phyloP scores from a whole-genome alignment of 2,329 filamentous ascomycete genomes.

The Penicillium sp. region DNA sequence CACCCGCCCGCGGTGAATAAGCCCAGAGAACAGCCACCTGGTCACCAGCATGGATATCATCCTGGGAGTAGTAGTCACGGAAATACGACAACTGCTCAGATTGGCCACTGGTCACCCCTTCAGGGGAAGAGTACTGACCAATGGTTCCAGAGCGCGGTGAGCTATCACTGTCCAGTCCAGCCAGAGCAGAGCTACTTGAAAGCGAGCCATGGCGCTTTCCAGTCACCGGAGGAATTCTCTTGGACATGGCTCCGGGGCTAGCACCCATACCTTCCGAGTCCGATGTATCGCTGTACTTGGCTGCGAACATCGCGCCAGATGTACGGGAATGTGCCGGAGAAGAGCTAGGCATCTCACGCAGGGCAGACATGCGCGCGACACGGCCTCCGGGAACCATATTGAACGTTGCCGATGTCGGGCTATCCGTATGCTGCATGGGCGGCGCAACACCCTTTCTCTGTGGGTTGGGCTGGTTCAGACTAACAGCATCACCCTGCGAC shows the following conservation, averaged over 20 bases:
- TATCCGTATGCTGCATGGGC: constrained; percentile 46
- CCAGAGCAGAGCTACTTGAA: constrained; percentile 78
- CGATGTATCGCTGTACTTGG: constrained; percentile 52
- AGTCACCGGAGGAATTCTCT: constrained; percentile 44
- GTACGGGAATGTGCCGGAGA: constrained; percentile 57
- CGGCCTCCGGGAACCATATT: constrained; percentile 81
- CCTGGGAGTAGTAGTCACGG: constrained; percentile 98
- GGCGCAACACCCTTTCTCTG: constrained; percentile 43
- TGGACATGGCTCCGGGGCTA: constrained; percentile 69
- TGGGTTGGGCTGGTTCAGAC: constrained; percentile 85
- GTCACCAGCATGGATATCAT: constrained; percentile 90
- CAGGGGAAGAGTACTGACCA: constrained; percentile 78
- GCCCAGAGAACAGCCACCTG: constrained; percentile 92
- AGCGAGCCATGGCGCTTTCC: constrained; percentile 81
- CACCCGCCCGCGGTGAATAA: constrained; percentile 88
- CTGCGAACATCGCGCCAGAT: constrained; percentile 48
- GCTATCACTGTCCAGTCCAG: constrained; percentile 61
- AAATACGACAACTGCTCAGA: constrained; percentile 95
- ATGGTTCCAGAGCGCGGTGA: constrained; percentile 70
- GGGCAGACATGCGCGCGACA: constrained; percentile 91
- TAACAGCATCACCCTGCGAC: constrained; percentile 66
- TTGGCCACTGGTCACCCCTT: constrained; percentile 80
- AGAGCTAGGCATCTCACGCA: constrained; percentile 72
- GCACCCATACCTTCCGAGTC: constrained; percentile 69
- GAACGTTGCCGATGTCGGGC: constrained; percentile 52